These are phyloP conservation scores for Thielaviopsis cerberus DNA, from an alignment of 2,329 filamentous ascomycete genomes.

Conservation along the genomic window DNA sequence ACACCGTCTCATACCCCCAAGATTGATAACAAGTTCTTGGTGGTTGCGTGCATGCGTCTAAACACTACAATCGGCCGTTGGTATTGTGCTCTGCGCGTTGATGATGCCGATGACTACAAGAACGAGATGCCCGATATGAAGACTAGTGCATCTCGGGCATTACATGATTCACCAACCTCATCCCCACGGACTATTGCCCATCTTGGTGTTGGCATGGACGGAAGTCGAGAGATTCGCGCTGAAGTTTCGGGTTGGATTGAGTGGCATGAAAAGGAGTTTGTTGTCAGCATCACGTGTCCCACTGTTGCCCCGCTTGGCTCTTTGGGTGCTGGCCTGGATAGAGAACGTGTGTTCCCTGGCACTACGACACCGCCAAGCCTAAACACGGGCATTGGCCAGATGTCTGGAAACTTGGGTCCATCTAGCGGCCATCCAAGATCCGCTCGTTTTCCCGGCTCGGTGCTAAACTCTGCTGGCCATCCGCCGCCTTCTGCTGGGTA, in stretches of 20 bases:
- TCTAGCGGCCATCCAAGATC: not conserved
- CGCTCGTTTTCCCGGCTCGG: not conserved
- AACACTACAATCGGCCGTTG: slow-evolving; percentile 6
- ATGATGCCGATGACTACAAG: slow-evolving; percentile 8
- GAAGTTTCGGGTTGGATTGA: slow-evolving; percentile 10
- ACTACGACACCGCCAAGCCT: slow-evolving; percentile 1
- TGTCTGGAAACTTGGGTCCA: not conserved
- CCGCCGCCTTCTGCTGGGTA: not conserved
- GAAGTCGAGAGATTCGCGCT: slow-evolving; percentile 9
- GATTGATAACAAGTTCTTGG: slow-evolving; percentile 8
- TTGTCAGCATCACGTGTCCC: slow-evolving; percentile 8
- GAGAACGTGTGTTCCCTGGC: slow-evolving; percentile 4
- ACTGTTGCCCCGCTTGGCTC: not conserved
- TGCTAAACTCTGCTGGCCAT: no score
- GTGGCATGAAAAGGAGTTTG: slow-evolving; percentile 10
- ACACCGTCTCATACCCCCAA: slow-evolving; percentile 10
- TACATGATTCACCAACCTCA: not conserved
- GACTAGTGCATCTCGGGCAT: not conserved
- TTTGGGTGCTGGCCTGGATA: not conserved
- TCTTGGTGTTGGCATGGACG: slow-evolving; percentile 10
- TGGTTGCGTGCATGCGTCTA: slow-evolving; percentile 8
- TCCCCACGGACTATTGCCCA: slow-evolving; percentile 5
- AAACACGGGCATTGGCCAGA: not conserved
- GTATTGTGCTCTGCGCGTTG: slow-evolving; percentile 9
- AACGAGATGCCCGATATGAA: slow-evolving; percentile 9